Base-by-base conservation (phyloP, 2,329 filamentous ascomycete genomes). In the Tolypocladium ovalisporum region DNA sequence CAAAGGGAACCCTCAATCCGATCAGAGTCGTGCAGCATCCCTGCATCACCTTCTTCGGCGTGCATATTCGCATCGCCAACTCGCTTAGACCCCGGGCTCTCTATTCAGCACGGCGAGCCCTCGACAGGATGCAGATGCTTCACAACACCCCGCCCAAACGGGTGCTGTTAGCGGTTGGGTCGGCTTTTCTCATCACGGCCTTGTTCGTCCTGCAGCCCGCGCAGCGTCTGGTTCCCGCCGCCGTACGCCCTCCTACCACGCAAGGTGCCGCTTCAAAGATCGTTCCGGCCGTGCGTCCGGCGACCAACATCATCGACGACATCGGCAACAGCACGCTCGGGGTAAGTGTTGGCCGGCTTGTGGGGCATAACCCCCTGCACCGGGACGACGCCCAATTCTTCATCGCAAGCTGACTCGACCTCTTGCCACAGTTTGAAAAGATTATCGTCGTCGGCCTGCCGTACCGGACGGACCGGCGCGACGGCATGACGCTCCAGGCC, bases 401-500 rank as follows among this genome's bases (percentile, higher is more conserved):
- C 39, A 19, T 12, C 49, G 15, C 4, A 17, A 6, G 15, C 27
- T 49, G n/a, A 32, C 27, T n/a, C 22, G n/a, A 29, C 53, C n/a
- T n/a, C 36, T 61, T 49, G 22, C 17, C 37, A 13, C 40, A 81
- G 79, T 83, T 83, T 60, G 69, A 78, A 37, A 72, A 78, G 55
- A 76, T 83, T 19, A 74, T 81, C 60, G 77, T 79, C 29, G 73
- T 83, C 52, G 80, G 77, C 52, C 71, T 82, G 7, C 76, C 78
- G 1, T 71, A 71, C 24, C 69, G 80, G 4, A 76, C 73, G 27
- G 80, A 83, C 61, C 74, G 79, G 12, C 73, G 77, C 49, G 78
- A 83, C 67, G 70, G 75, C 2, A 74, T 82, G 63, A 68, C 72
- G 1, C 67, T 81, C 8, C 75, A 76, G 2, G 76, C 77, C 1